Evolutionary conservation across 2,329 filamentous ascomycete genomes (phyloP).

Genomic region (Colletotrichum melonis): DNA sequence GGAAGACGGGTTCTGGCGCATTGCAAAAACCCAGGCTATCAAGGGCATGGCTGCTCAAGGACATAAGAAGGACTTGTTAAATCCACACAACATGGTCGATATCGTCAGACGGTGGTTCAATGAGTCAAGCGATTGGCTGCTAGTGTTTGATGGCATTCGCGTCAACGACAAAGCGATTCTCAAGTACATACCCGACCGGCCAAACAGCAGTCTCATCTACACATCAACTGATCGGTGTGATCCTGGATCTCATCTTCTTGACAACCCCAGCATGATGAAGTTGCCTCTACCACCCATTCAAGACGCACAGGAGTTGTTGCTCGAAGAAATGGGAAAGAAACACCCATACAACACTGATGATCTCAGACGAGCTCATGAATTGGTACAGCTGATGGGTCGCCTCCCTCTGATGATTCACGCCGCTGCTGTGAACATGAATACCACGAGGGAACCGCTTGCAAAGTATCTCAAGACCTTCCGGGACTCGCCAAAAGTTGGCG

Average conservation of each 20-base stretch:
- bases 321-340: constrained; percentile 71
- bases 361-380: constrained; percentile 65
- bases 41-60: constrained; percentile 53
- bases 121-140: constrained; percentile 70
- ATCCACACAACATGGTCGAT: constrained; percentile 62
- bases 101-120: constrained; percentile 72
- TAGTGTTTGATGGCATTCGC: constrained; percentile 75
- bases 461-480: constrained; percentile 70
- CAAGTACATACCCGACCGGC: constrained; percentile 73
- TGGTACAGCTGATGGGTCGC: constrained; percentile 72
- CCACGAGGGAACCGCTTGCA: constrained; percentile 69
- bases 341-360: constrained; percentile 66
- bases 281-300: constrained; percentile 64
- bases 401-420: constrained; percentile 77
- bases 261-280: constrained; percentile 67
- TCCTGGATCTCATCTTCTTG: constrained; percentile 66
- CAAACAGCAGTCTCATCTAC: constrained; percentile 73
- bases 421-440: constrained; percentile 70
- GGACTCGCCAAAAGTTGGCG: constrained; percentile 64
- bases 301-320: constrained; percentile 70
- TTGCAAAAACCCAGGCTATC: constrained; percentile 67
- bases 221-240: constrained; percentile 72
- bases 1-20: constrained; percentile 73
- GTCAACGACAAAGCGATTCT: constrained; percentile 69
- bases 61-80: constrained; percentile 46